A percentile compares a stretch with the other conserved stretches of the same genome.
Evolutionary conservation across 495 filamentous ascomycete species (phyloP).

Genomic region (Oidiodendron maius): DNA sequence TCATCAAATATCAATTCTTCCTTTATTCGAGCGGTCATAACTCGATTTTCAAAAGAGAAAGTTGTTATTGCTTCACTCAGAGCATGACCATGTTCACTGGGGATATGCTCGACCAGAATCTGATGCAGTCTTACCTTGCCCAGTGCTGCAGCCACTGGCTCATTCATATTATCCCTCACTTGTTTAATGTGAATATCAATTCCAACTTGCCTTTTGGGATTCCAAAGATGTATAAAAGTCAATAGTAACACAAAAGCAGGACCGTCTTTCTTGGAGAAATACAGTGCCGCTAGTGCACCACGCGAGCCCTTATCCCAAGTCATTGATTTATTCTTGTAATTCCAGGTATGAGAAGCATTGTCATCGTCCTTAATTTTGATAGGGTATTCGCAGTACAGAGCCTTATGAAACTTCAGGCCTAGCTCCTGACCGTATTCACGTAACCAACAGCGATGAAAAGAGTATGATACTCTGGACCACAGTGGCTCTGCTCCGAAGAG

Average conservation of each 20-base stretch:
- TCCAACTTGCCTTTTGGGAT: not conserved
- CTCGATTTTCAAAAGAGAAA: not conserved
- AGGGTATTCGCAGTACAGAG: not conserved
- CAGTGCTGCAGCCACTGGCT: not conserved
- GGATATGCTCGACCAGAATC: not conserved
- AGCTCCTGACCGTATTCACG: not conserved
- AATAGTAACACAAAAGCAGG: conserved; percentile 1
- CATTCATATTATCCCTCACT: not conserved
- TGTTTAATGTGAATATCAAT: not conserved
- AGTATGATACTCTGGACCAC: too few species aligned
- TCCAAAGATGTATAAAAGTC: not conserved
- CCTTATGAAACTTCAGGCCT: conserved; percentile 1
- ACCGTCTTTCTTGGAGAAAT: not conserved
- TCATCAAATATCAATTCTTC: conserved; percentile 3
- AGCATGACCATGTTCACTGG: not conserved
- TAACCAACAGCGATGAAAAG: conserved; percentile 1
- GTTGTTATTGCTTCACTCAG: not conserved
- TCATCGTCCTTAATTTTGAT: not conserved
- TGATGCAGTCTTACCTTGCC: not conserved
- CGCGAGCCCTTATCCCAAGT: not conserved
- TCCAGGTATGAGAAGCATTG: not conserved
- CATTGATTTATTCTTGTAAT: conserved; percentile 4
- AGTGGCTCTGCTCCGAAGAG: not conserved
- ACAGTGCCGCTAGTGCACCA: not conserved
- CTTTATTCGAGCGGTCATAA: not conserved